A percentile compares a stretch with the other conserved stretches of the same genome.
phyloP scores from a whole-genome alignment of 2,329 filamentous ascomycete genomes.

The Pezicula radicicola region DNA sequence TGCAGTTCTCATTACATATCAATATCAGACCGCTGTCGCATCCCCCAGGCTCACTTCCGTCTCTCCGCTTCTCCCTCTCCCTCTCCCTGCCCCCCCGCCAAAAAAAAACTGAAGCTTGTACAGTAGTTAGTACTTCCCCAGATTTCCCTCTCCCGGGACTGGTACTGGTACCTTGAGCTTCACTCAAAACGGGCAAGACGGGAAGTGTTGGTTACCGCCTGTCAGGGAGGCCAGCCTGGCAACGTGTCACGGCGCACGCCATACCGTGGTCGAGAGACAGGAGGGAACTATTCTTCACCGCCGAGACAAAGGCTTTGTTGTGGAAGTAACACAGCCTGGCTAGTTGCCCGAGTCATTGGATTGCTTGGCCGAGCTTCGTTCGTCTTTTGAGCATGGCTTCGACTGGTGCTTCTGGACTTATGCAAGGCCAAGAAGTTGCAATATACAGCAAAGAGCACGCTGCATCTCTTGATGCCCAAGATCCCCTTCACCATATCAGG shows the following conservation, averaged over 20 bases:
- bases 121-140: conserved; percentile 16
- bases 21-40: not conserved
- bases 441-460: conserved; percentile 24
- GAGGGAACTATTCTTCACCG: not conserved
- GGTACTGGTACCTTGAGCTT: too few relatives aligned
- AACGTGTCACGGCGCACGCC: too few relatives aligned
- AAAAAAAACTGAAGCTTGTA: too few relatives aligned
- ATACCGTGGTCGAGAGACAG: too few relatives aligned
- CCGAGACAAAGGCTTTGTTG: not conserved
- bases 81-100: conserved; percentile 1
- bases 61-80: not conserved
- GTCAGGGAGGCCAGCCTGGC: too few relatives aligned
- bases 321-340: too few relatives aligned
- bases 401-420: conserved; percentile 1
- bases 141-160: conserved; percentile 6
- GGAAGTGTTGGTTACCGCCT: too few relatives aligned
- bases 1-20: conserved; percentile 23
- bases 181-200: too few relatives aligned
- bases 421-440: conserved; percentile 15
- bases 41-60: not conserved
- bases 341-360: too few relatives aligned
- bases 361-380: too few relatives aligned
- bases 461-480: conserved; percentile 52
- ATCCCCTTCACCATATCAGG: conserved; percentile 59
- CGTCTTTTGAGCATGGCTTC: conserved; percentile 14